A percentile compares a stretch with the other conserved stretches of the same genome.
Evolutionary conservation across 1,284 basidiomycete species (phyloP).

Genomic region (Tilletia caries): DNA sequence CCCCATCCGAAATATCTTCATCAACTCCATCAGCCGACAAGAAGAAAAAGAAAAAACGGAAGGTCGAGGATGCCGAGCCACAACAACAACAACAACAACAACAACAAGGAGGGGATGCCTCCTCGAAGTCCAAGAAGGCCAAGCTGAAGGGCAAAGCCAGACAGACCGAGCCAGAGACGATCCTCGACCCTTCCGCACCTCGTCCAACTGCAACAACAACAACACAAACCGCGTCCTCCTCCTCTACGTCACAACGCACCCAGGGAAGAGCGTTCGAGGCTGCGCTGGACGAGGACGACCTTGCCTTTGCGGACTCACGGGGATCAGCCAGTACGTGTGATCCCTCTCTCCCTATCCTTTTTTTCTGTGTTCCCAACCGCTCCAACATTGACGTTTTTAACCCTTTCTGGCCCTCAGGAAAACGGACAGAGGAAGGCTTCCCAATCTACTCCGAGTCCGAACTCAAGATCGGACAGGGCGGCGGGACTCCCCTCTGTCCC

Average conservation of each 20-base stretch:
- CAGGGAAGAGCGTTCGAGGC: background rate
- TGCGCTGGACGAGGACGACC: constrained; percentile 7
- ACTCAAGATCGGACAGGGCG: background rate
- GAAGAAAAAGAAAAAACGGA: constrained; percentile 4
- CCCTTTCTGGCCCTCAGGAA: background rate
- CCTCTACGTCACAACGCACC: background rate
- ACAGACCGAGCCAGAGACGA: background rate
- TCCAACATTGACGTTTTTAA: background rate
- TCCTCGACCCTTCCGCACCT: background rate
- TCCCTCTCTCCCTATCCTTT: background rate
- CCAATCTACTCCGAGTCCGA: constrained; percentile 13
- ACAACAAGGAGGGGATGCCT: background rate
- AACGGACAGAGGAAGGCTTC: constrained; percentile 15
- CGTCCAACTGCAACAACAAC: background rate
- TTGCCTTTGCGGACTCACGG: constrained; percentile 13
- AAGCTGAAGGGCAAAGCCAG: background rate
- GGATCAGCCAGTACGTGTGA: background rate
- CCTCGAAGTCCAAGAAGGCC: background rate
- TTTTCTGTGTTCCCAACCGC: background rate
- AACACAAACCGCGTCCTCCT: background rate
- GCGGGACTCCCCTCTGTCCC: constrained; percentile 12
- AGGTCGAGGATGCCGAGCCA: background rate
- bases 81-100: background rate
- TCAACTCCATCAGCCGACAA: background rate
- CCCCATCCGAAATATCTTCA: background rate